phyloP scores from a whole-genome alignment of 768 basidiomycete genomes.

The Panellus pusillus region DNA sequence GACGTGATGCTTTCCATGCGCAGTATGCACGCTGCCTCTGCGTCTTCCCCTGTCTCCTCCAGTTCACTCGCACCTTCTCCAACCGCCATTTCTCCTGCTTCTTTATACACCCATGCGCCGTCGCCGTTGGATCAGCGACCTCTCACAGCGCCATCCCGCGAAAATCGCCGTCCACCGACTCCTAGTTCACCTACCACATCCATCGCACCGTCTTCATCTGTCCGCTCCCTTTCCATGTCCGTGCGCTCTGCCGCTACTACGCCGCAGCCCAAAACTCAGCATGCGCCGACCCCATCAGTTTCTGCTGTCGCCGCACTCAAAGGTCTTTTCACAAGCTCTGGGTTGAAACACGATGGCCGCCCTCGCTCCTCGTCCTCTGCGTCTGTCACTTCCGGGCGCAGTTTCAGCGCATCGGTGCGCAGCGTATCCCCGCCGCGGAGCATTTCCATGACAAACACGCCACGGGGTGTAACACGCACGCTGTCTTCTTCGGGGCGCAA shows the following conservation, averaged over 20 bases:
- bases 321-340: constrained; percentile 49
- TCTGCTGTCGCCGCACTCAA: constrained; percentile 57
- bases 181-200: constrained; percentile 38
- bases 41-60: constrained; percentile 26
- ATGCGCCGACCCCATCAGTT: not conserved
- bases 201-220: constrained; percentile 30
- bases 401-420: no score
- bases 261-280: constrained; percentile 27
- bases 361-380: constrained; percentile 59
- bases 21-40: constrained; percentile 57
- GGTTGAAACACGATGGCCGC: constrained; percentile 28
- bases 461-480: not conserved
- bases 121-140: constrained; percentile 17
- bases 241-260: constrained; percentile 42
- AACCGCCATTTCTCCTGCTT: constrained; percentile 21
- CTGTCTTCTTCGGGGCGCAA: no score
- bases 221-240: constrained; percentile 30
- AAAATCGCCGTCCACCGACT: constrained; percentile 25
- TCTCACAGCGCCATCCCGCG: constrained; percentile 24
- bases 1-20: constrained; percentile 84
- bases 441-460: not conserved
- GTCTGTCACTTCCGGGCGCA: constrained; percentile 40
- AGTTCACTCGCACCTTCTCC: constrained; percentile 7
- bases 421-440: no score
- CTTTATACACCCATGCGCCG: constrained; percentile 28